Percentiles rank a stretch among this genome's conserved stretches.
phyloP scores from a whole-genome alignment of 2,329 filamentous ascomycete species.

The Aspergillus persii region DNA sequence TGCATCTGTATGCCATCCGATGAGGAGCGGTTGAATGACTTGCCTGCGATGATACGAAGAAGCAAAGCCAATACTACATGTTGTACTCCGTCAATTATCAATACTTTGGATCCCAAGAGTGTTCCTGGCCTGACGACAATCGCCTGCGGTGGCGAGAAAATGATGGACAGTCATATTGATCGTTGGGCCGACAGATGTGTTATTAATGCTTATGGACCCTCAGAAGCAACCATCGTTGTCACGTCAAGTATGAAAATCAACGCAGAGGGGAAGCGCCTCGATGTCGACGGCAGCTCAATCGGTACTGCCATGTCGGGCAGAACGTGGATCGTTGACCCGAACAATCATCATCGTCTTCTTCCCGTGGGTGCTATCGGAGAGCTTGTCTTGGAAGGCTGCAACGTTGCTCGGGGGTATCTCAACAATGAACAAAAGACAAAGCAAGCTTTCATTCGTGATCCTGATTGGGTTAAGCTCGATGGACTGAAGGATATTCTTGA shows the following conservation, averaged over 20 bases:
- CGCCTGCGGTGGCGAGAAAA: slow-evolving; percentile 46
- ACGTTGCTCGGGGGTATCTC: slow-evolving; percentile 47
- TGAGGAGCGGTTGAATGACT: slow-evolving; percentile 50
- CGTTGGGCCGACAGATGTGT: slow-evolving; percentile 46
- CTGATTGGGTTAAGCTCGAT: slow-evolving; percentile 28
- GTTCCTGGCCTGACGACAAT: slow-evolving; percentile 47
- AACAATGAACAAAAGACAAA: slow-evolving; percentile 35
- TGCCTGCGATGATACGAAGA: slow-evolving; percentile 50
- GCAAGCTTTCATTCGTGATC: slow-evolving; percentile 34
- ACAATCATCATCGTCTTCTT: slow-evolving; percentile 36
- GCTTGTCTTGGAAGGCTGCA: slow-evolving; percentile 47
- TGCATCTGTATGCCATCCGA: slow-evolving; percentile 59
- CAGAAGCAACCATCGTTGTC: slow-evolving; percentile 40
- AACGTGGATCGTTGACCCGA: slow-evolving; percentile 41
- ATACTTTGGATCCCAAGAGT: slow-evolving; percentile 43
- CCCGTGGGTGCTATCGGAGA: slow-evolving; percentile 49
- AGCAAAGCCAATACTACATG: slow-evolving; percentile 55
- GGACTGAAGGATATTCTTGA: slow-evolving; percentile 22
- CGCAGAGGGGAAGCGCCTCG: slow-evolving; percentile 27
- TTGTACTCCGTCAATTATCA: slow-evolving; percentile 60
- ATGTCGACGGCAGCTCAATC: slow-evolving; percentile 32
- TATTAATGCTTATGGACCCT: slow-evolving; percentile 46
- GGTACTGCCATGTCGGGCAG: slow-evolving; percentile 35
- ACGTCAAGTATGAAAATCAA: slow-evolving; percentile 33
- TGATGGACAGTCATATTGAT: slow-evolving; percentile 41